Base-by-base conservation (phyloP, 2,329 filamentous ascomycete species). In the Mycosphaerelloides madeirae region DNA sequence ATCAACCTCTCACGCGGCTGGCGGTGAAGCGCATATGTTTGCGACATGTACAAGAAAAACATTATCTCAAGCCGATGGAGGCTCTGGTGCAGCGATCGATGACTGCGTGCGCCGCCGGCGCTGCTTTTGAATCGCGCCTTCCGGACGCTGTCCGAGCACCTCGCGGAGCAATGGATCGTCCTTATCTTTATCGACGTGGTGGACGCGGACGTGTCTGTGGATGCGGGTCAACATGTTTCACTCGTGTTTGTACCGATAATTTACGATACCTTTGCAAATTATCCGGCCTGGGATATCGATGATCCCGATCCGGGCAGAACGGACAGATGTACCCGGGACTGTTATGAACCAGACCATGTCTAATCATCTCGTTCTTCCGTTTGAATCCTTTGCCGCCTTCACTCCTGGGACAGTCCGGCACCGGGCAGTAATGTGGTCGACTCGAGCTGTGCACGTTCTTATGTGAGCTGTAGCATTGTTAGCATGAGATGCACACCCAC, bases 181-280 rank as follows among this genome's bases (percentile, higher is more conserved):
- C 65, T 89, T 91, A 63, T 86, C 83, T 65, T 88, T 93, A 61
- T 97, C 90, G 31, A 83, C 72, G 64, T 97, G 93, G 64, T 97
- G 91, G 32, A 93, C 88, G 43, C 88, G 81, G 28, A 97, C 93
- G 67, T 98, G 93, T 65, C 89, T 95, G 37, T n/a, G 31, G 28
- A 13, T 8, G 3, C 29, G 13, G 28, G 22, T 25, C 22, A 25
- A n/a, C n/a, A n/a, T n/a, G n/a, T n/a, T n/a, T n/a, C n/a, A n/a
- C n/a, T n/a, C n/a, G n/a, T n/a, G n/a, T n/a, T n/a, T n/a, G n/a
- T n/a, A n/a, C n/a, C n/a, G n/a, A n/a, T n/a, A n/a, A n/a, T n/a
- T n/a, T n/a, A n/a, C n/a, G n/a, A n/a, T n/a, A 94, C 87, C 91
- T 82, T 72, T 96, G 91, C 44, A 98, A 71, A 72, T 97, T 97